A percentile compares a stretch with the other conserved stretches of the same genome.
These are phyloP conservation scores for Cladorrhinum sp. DNA, from an alignment of 2,329 filamentous ascomycete genomes.

Conservation along the genomic window DNA sequence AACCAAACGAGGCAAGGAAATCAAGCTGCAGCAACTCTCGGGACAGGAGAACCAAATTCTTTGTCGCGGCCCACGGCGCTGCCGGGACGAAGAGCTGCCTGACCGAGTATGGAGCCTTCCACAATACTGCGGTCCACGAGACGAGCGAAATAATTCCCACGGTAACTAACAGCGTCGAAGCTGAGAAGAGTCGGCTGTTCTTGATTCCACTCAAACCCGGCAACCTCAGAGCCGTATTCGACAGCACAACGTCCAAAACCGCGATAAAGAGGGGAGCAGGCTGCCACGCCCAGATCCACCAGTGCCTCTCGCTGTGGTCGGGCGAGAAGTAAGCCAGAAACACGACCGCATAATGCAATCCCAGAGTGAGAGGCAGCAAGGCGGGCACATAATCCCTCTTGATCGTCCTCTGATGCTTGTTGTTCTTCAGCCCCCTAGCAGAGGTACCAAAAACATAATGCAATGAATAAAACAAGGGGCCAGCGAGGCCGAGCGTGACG, in stretches of 20 bases:
- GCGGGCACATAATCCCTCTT: background rate
- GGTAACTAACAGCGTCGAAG: background rate
- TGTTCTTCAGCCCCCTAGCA: background rate
- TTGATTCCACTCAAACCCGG: background rate
- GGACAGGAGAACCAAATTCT: background rate
- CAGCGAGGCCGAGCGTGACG: background rate
- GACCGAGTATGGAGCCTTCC: background rate
- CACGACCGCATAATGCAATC: slow-evolving; percentile 23
- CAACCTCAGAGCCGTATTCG: background rate
- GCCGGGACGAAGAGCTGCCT: background rate
- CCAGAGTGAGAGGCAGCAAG: slow-evolving; percentile 16
- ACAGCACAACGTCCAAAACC: slow-evolving; percentile 16
- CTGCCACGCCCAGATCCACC: slow-evolving; percentile 30
- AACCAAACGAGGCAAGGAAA: slow-evolving; percentile 11
- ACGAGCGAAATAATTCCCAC: background rate
- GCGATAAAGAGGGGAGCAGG: slow-evolving; percentile 27
- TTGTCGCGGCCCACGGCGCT: background rate
- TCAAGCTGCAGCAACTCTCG: slow-evolving; percentile 14
- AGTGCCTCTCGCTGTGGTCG: slow-evolving; percentile 23
- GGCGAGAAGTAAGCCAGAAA: slow-evolving; percentile 20
- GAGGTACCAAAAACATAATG: background rate
- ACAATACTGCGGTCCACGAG: background rate
- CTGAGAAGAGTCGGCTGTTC: background rate
- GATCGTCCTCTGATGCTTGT: background rate
- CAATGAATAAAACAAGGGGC: slow-evolving; percentile 12